Evolutionary conservation across 1,284 basidiomycete genomes (phyloP).

Genomic region (Trichosporon faecale): DNA sequence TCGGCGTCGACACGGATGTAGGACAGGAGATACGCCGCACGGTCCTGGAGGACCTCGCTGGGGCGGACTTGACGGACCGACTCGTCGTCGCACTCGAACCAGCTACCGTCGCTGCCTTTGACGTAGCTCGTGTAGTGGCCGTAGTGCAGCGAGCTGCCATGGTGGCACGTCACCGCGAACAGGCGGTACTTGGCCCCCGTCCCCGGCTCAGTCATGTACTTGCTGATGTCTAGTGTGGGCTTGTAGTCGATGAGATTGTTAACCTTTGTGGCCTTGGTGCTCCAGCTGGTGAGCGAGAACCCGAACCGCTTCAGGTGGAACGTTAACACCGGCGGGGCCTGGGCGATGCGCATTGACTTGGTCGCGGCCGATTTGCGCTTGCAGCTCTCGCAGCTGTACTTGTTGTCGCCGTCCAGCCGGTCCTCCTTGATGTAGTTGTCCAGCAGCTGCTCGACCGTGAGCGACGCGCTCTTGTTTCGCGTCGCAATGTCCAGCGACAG

Average conservation of each 20-base stretch:
- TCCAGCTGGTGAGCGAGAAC: constrained; percentile 37
- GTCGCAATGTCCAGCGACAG: constrained; percentile 78
- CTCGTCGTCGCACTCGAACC: constrained; percentile 96
- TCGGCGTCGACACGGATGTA: constrained; percentile 61
- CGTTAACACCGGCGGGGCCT: constrained; percentile 85
- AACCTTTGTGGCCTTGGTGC: constrained; percentile 76
- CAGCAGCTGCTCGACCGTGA: constrained; percentile 69
- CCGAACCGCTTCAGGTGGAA: constrained; percentile 93
- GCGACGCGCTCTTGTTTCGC: constrained; percentile 45
- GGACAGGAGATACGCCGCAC: constrained; percentile 89
- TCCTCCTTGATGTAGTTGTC: constrained; percentile 80
- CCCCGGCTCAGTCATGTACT: constrained; percentile 70
- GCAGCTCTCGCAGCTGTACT: constrained; percentile 86
- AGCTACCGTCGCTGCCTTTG: constrained; percentile 66
- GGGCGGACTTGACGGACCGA: constrained; percentile 57
- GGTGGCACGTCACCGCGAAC: constrained; percentile 90
- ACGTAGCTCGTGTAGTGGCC: constrained; percentile 94
- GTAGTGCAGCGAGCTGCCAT: constrained; percentile 85
- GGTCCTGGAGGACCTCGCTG: constrained; percentile 60
- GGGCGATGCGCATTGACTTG: constrained; percentile 63
- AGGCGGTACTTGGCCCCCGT: constrained; percentile 77
- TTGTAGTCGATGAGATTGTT: constrained; percentile 73
- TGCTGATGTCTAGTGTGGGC: constrained; percentile 69
- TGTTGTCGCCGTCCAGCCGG: constrained; percentile 81
- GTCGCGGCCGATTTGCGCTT: constrained; percentile 46